Evolutionary conservation across 2,329 filamentous ascomycete species (phyloP), one percentile per base, ranked within the genome.

Genomic region (Arthrobotrys musiformis): DNA sequence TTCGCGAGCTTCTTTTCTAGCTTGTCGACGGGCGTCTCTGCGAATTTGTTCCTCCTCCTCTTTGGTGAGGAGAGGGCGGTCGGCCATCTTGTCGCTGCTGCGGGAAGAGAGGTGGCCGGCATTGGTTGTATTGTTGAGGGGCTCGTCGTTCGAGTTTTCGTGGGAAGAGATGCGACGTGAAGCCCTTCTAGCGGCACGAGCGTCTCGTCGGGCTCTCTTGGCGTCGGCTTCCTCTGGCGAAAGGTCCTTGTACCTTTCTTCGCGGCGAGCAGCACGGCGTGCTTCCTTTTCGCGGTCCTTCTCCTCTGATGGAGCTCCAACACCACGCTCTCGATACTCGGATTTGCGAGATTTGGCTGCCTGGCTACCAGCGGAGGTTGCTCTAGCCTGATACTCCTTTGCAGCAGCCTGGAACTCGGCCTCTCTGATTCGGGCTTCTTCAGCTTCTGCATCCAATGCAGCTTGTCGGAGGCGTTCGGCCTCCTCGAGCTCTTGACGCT

Each of bases 331-430:
- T 2, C 73, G 66, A 22, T 54, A 70, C 61, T 77, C 73, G 4
- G 73, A 77, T 19, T 77, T 77, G 50, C 73, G 73, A 30, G 73
- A 77, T 26, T 77, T 77, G 30, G 66, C 73, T 37, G 73, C 73
- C 4, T 77, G 73, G 26, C 60, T 70, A 24, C 73, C 67, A 9
- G 73, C 73, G 6, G 73, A 77, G 8, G 73, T 67, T 19, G 66
- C 73, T 62, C 30, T 70, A n/a, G 73, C 73, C 28, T 77, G 73
- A 33, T 77, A 77, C 22, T 70, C 73, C 19, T 67, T 64, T 4
- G 60, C 66, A 62, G 73, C 73, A 4, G 60, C 73, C 37, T 77
- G 50, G 60, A 77, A 77, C 54, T 70, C 73, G 15, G 73, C 73
- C 44, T 77, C 60, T 26, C 73, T 67, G 33, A 70, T 33, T 26